Conservation (phyloP, 371 early-diverging fungal genomes). For the Capillidium heterosporum region DNA sequence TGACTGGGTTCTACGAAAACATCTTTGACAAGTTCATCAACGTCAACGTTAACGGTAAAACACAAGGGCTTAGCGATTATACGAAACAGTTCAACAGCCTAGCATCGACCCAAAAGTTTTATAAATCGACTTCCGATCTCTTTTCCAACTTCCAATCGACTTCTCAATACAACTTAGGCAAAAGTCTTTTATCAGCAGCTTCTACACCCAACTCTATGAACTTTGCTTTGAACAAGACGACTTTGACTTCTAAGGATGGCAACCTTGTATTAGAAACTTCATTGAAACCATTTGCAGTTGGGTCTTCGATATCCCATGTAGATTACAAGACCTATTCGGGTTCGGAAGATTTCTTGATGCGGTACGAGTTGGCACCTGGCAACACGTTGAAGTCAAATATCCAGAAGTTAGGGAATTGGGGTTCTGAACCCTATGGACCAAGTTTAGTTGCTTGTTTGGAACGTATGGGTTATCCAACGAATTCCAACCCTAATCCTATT, state of each 20-base stretch:
- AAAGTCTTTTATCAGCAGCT: conserved; percentile 7
- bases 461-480: conserved; percentile 5
- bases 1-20: conserved; percentile 5
- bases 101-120: background rate
- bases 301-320: conserved; percentile 32
- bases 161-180: conserved; percentile 7
- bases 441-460: background rate
- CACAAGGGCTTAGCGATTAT: background rate
- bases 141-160: conserved; percentile 1
- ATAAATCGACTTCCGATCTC: background rate
- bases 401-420: background rate
- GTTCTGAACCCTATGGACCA: conserved; percentile 5
- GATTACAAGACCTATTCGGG: conserved; percentile 16
- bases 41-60: background rate
- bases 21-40: conserved; percentile 7
- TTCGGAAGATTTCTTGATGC: conserved; percentile 32
- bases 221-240: background rate
- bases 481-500: conserved; percentile 1
- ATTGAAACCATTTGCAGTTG: conserved; percentile 15
- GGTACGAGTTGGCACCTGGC: conserved; percentile 8
- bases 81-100: conserved; percentile 5
- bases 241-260: conserved; percentile 1
- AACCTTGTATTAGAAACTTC: conserved; percentile 13
- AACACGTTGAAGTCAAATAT: background rate
- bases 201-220: conserved; percentile 7